Base-by-base conservation (phyloP, 2,329 filamentous ascomycete species). In the Cytospora piceae region DNA sequence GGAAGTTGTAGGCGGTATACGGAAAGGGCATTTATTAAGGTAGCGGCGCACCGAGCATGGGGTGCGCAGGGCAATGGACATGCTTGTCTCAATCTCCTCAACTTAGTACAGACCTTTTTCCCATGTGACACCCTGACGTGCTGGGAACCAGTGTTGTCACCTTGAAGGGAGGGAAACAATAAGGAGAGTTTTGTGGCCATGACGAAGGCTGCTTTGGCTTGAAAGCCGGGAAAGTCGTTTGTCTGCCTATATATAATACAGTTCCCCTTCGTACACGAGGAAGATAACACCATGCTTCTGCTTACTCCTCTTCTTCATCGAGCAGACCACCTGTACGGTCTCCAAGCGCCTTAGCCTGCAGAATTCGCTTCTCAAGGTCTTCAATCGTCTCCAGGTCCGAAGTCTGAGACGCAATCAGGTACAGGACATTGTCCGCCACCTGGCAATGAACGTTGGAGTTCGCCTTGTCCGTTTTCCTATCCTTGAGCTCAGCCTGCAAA, bases 401-500 rank as follows among this genome's bases (percentile, higher is more conserved):
- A 34, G 74, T 82, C 69, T 85, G 83, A 56, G 83, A 78, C 0
- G 83, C 78, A 85, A 87, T 87, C 39, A 87, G 68, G 71, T 87
- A 87, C 9, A 87, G 72, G 0, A 87, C 84, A 69, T 87, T 87
- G 0, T 85, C 85, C 49, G 87, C 70, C 2, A 86, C 82, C 8
- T 85, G 75, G 3, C 79, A 80, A 64, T 87, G 84, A 8, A 86
- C 77, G 59, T 83, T 85, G 79, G 82, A 84, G 2, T 72, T 66
- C 0, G 71, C 74, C 29, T 73, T 75, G 0, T 68, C 71, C 0
- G 11, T 71, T 2, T 49, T 46, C 8, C 63, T 67, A 0, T 59
- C 27, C 24, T 74, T 64, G 1, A 85, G 70, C 29, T 70, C 71
- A 2, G 75, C 73, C 55, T 83, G 81, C 0, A 85, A 69, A 0